phyloP scores from a whole-genome alignment of 2,329 filamentous ascomycete genomes.

The Aspergillus sp. region DNA sequence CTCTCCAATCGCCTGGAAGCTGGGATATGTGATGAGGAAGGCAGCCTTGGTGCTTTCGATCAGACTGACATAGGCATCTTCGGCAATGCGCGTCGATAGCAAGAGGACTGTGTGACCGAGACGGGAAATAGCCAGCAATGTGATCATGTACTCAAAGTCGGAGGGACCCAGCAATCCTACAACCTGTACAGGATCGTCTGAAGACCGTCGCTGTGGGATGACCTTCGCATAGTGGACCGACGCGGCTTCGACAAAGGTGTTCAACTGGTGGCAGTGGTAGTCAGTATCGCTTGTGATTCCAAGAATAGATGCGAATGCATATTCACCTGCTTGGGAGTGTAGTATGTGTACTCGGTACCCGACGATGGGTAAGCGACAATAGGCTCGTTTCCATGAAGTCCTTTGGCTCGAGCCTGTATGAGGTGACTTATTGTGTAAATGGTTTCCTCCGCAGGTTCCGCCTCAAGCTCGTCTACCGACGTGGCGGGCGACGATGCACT shows the following conservation, averaged over 20 bases:
- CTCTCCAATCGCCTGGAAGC: conserved; percentile 22
- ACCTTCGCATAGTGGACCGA: conserved; percentile 19
- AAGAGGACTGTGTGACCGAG: conserved; percentile 29
- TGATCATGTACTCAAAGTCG: conserved; percentile 28
- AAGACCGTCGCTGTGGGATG: conserved; percentile 22
- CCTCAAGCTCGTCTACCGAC: conserved; percentile 1
- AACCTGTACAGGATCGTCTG: conserved; percentile 25
- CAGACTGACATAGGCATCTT: conserved; percentile 26
- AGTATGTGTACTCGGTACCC: conserved; percentile 20
- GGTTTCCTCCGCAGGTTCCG: conserved; percentile 3
- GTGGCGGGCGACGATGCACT: conserved; percentile 11
- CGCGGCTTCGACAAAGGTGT: conserved; percentile 22
- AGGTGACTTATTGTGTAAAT: conserved; percentile 21
- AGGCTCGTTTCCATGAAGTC: conserved; percentile 11
- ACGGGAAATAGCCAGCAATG: conserved; percentile 24
- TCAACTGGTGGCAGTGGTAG: conserved; percentile 11
- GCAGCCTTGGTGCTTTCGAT: conserved; percentile 23
- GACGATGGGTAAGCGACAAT: conserved; percentile 21
- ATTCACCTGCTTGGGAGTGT: conserved; percentile 21
- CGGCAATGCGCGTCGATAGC: conserved; percentile 27
- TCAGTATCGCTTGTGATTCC: neutral
- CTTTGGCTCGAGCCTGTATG: conserved; percentile 15
- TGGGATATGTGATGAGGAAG: conserved; percentile 23
- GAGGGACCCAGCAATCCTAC: conserved; percentile 28
- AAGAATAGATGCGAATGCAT: neutral